A percentile compares a stretch with the other conserved stretches of the same genome.
Conservation (phyloP, 2,329 filamentous ascomycete species). For the Tolypocladium nubicola region DNA sequence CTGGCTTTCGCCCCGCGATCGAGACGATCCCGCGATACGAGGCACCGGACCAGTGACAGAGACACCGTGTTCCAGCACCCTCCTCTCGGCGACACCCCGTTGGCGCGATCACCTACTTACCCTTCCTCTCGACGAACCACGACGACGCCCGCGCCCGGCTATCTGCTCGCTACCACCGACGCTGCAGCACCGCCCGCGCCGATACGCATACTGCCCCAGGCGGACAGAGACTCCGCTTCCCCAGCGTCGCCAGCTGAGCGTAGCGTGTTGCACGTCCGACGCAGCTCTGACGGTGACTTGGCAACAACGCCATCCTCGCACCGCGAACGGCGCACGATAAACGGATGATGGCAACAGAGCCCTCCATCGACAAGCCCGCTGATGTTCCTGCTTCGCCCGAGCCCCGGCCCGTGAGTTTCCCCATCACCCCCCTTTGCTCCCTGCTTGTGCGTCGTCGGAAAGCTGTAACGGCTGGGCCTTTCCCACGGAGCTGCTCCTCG, state of each 20-base stretch:
- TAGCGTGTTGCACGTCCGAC: not conserved
- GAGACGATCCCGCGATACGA: conserved; percentile 3
- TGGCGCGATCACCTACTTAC: not conserved
- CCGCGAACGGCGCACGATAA: conserved; percentile 27
- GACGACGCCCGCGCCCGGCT: not conserved
- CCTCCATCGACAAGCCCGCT: conserved; percentile 40
- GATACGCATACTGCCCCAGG: not conserved
- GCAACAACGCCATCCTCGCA: conserved; percentile 16
- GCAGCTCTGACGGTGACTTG: conserved; percentile 8
- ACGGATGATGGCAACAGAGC: conserved; percentile 57
- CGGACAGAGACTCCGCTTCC: not conserved
- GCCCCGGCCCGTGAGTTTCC: conserved; percentile 28
- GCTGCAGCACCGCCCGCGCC: not conserved
- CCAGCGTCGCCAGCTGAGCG: not conserved
- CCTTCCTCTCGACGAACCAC: not conserved
- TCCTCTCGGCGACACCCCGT: not conserved
- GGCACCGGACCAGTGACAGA: not conserved
- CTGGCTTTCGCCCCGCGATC: conserved; percentile 4
- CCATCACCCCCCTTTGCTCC: not conserved
- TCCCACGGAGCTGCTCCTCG: not conserved
- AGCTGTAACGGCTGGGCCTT: not conserved
- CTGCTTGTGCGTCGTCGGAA: not conserved
- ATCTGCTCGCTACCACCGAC: not conserved
- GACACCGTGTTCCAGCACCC: not conserved
- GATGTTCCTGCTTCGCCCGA: conserved; percentile 41